Conservation (phyloP, 2,329 filamentous ascomycete genomes). For the Penicillium sp. region DNA sequence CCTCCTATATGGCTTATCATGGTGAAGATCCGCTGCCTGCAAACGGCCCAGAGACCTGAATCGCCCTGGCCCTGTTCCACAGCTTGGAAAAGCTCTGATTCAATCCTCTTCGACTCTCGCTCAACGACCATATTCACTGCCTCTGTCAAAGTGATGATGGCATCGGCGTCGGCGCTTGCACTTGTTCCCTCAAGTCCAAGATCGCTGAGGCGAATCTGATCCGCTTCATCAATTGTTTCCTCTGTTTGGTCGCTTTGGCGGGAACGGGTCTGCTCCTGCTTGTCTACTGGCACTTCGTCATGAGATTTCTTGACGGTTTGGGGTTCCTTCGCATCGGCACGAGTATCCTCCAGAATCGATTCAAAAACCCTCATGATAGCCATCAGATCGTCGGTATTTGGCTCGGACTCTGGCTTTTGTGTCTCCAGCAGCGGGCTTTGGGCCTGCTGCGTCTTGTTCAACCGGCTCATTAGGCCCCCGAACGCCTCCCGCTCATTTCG, state of each 20-base stretch:
- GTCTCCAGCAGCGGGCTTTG: background rate
- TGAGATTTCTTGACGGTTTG: background rate
- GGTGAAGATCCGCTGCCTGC: slow-evolving; percentile 41
- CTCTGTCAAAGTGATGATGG: slow-evolving; percentile 17
- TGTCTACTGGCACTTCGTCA: background rate
- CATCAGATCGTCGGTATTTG: background rate
- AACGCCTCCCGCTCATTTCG: background rate
- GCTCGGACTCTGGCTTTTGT: background rate
- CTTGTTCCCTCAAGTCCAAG: slow-evolving; percentile 15
- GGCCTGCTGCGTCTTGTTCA: background rate
- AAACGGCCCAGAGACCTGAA: slow-evolving; percentile 40
- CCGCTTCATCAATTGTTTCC: slow-evolving; percentile 2
- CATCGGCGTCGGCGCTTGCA: slow-evolving; percentile 7
- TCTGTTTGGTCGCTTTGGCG: background rate
- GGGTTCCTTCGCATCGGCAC: background rate
- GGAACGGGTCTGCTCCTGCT: background rate
- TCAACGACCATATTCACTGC: slow-evolving; percentile 30
- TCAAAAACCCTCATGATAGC: background rate
- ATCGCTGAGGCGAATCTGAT: slow-evolving; percentile 12
- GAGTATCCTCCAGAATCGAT: background rate
- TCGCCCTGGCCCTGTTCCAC: slow-evolving; percentile 33
- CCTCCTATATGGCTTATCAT: slow-evolving; percentile 33
- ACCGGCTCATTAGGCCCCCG: background rate
- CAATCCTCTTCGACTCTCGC: slow-evolving; percentile 34
- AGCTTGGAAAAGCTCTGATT: slow-evolving; percentile 29